Evolutionary conservation across 352 stramenopile species (phyloP).

Genomic region (Phytophthora quininea): DNA sequence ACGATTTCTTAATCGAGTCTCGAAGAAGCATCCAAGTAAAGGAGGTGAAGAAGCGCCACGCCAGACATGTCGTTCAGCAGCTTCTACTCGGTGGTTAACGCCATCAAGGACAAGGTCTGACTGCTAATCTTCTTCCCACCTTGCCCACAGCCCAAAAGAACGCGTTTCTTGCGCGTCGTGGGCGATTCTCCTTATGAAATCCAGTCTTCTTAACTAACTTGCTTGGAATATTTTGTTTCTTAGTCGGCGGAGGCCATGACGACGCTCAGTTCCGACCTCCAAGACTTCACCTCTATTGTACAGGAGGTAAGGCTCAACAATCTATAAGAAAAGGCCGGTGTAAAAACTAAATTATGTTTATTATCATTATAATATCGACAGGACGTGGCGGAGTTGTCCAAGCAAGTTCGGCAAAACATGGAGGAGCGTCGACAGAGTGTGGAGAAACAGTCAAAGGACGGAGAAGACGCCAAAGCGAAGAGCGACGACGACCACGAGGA

Average conservation of each 20-base stretch:
- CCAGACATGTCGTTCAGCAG: conserved; percentile 50
- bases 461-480: conserved; percentile 15
- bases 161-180: background rate
- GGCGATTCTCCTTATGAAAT: background rate
- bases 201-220: background rate
- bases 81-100: conserved; percentile 56
- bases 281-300: conserved; percentile 73
- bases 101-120: conserved; percentile 47
- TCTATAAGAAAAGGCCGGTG: background rate
- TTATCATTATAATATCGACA: conserved; percentile 4
- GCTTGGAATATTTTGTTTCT: conserved; percentile 4
- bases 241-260: conserved; percentile 74
- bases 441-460: conserved; percentile 36
- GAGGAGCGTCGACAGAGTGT: conserved; percentile 53
- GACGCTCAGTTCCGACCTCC: conserved; percentile 74
- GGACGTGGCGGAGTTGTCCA: conserved; percentile 66
- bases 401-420: conserved; percentile 55
- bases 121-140: background rate
- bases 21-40: conserved; percentile 4
- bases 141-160: no score
- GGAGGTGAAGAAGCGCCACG: conserved; percentile 3
- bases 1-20: no score
- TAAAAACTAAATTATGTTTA: background rate
- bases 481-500: conserved; percentile 12
- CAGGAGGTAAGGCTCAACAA: conserved; percentile 43